phyloP scores from a whole-genome alignment of 140 eudicot species.

The Flaveria floridana region DNA sequence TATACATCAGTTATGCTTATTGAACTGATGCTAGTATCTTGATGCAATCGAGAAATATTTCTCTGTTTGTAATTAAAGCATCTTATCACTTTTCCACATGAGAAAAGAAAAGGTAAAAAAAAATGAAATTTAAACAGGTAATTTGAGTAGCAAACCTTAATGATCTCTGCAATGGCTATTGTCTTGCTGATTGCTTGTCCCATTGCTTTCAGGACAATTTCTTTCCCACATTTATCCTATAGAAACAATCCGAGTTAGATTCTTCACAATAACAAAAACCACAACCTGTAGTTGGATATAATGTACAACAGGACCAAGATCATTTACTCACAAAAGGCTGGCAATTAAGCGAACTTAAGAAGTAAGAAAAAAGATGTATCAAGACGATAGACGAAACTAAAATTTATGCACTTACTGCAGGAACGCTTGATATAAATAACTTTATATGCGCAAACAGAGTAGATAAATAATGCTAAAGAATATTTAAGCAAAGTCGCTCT shows the following conservation, averaged over 20 bases:
- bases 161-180: constrained; percentile 77
- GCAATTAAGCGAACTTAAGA: background rate
- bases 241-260: constrained; percentile 20
- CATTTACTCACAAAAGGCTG: background rate
- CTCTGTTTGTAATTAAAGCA: constrained; percentile 48
- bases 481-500: background rate
- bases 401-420: background rate
- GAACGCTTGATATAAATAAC: constrained; percentile 8
- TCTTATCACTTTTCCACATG: constrained; percentile 11
- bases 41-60: constrained; percentile 72
- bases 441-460: background rate
- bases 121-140: background rate
- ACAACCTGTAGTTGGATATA: constrained; percentile 6
- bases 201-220: constrained; percentile 94
- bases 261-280: background rate
- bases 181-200: constrained; percentile 99
- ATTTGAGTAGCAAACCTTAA: constrained; percentile 53
- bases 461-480: background rate
- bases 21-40: constrained; percentile 81
- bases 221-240: constrained; percentile 70
- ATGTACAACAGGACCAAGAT: constrained; percentile 1
- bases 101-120: background rate
- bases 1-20: constrained; percentile 83
- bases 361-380: constrained; percentile 9
- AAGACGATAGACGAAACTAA: background rate